phyloP scores from a whole-genome alignment of 169 alveolate species.

The Cryptosporidium ubiquitum region DNA sequence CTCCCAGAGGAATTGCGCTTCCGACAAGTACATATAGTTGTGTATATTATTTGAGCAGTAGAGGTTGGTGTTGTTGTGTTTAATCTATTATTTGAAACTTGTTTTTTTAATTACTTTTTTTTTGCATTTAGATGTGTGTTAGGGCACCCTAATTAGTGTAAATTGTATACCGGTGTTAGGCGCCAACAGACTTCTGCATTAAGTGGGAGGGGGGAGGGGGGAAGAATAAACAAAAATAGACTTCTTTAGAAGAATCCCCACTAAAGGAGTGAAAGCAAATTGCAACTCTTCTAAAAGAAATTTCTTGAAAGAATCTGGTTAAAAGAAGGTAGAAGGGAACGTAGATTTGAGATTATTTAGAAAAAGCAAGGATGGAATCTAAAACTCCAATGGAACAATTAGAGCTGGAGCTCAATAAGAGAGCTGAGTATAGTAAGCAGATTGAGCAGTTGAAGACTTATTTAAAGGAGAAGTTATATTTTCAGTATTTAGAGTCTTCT shows the following conservation, averaged over 20 bases:
- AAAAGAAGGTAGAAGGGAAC: not conserved
- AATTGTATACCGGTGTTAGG: not conserved
- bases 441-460: constrained; percentile 21
- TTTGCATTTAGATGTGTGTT: not conserved
- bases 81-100: not conserved
- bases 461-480: constrained; percentile 45
- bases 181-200: constrained; percentile 7
- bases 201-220: constrained; percentile 63
- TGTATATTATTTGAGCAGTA: not conserved
- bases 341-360: not conserved
- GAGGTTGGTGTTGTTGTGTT: not conserved
- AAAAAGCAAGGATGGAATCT: not conserved
- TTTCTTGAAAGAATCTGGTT: not conserved
- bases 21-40: not conserved
- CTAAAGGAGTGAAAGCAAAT: not conserved
- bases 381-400: constrained; percentile 57
- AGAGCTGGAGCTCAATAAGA: constrained; percentile 29
- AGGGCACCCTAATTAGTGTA: not conserved
- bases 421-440: constrained; percentile 3
- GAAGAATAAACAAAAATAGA: not conserved
- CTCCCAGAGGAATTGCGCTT: not conserved
- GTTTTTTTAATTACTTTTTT: not conserved
- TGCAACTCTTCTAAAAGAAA: not conserved
- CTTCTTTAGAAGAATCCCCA: not conserved
- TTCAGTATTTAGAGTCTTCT: constrained; percentile 42